Percentiles rank a stretch among this genome's conserved stretches.
These are phyloP conservation scores for Eucalyptus sp. DNA, from an alignment of 345 rosid species.

Conservation along the genomic window DNA sequence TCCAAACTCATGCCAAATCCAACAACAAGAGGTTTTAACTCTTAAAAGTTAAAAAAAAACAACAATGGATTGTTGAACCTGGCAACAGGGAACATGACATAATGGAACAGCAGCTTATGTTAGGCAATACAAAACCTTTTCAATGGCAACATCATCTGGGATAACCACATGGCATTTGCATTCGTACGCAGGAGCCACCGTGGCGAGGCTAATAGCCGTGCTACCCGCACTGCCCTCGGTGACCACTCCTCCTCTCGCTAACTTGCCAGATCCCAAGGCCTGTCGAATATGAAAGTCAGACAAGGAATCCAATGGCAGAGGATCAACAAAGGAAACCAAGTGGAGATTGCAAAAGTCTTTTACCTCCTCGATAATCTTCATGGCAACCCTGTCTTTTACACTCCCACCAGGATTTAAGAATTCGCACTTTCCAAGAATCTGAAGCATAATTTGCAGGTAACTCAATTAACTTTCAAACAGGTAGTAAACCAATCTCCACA, in stretches of 20 bases:
- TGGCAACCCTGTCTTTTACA: constrained; percentile 89
- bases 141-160: constrained; percentile 91
- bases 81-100: not conserved
- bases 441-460: not conserved
- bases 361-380: constrained; percentile 88
- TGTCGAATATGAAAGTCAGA: not conserved
- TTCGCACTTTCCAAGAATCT: constrained; percentile 95
- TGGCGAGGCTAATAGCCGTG: constrained; percentile 96
- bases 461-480: not conserved
- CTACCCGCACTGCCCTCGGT: constrained; percentile 97
- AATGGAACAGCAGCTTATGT: not conserved
- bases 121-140: constrained; percentile 44
- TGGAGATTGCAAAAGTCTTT: not conserved
- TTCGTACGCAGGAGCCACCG: constrained; percentile 79
- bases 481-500: not conserved
- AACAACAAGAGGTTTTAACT: not conserved
- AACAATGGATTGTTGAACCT: not conserved
- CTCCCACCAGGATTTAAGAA: constrained; percentile 98
- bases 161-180: constrained; percentile 96
- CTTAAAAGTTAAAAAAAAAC: not conserved
- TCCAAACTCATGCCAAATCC: not conserved
- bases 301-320: not conserved
- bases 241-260: constrained; percentile 60
- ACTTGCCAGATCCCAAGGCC: constrained; percentile 80
- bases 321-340: not conserved